Base-by-base conservation (phyloP, 2,329 filamentous ascomycete genomes). In the Tolypocladium album region DNA sequence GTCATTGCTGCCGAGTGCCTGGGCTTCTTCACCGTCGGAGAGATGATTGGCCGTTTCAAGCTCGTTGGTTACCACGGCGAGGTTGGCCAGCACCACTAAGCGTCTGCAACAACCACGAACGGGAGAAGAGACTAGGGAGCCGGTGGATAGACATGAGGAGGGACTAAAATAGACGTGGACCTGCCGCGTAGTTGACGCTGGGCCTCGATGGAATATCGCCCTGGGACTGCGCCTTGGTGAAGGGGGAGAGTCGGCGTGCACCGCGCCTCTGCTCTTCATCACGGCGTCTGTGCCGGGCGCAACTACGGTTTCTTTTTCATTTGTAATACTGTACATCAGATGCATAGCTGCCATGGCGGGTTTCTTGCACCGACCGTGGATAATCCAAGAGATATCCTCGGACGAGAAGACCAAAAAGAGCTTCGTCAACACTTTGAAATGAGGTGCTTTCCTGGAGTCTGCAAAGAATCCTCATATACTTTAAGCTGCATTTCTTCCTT, bases 21-120 rank as follows among this genome's bases (percentile, higher is more conserved):
- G 67, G 94, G 94, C 63, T 99, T 99, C 85, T 99, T 97, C 84
- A 95, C 92, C 63, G 85, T 97, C 59, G 94, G 94, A 66, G 92
- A 97, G 83, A 97, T 99, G 76, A 87, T 99, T 70, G 94, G 94
- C 70, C 85, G 92, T 71, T 86, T 94, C 80, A 97, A 99, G 88
- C 76, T 99, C 68, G 82, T 99, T 68, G 94, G 94, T 65, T 99
- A 99, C 83, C 84, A 83, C 76, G 89, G 89, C 72, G 85, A 89
- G 73, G 72, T 75, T 64, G 82, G 81, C 67, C 78, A 80, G 65
- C 82, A 87, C 75, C 84, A 85, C 76, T 85, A 80, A 79, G 68
- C 58, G n/a, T 1, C 17, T 31, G 50, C 27, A 20, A 12, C 27
- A n/a, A n/a, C 15, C 13, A 36, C 20, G 17, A n/a, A 4, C n/a